Base-by-base conservation (phyloP, 257 asterid genomes). In the Solanum boliviense region DNA sequence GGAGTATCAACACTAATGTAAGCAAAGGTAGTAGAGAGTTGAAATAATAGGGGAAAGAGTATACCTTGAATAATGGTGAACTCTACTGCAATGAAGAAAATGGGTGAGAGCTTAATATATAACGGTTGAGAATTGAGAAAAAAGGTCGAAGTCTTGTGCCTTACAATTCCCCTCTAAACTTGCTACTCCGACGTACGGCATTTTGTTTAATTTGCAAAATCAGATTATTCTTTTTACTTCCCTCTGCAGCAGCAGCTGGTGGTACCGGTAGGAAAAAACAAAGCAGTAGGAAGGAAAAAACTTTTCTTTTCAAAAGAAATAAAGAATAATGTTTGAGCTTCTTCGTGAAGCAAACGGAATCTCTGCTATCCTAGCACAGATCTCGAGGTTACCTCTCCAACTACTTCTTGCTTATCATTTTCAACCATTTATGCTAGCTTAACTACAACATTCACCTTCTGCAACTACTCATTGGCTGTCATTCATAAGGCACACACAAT, bases 261-360 rank as follows among this genome's bases (percentile, higher is more conserved):
- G 67, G 38, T 60, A 56, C 74, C n/a, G 76, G 52, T 56, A 56
- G 35, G 82, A 27, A 72, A 85, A 85, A 44, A 67, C 5, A 27
- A 67, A 5, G 36, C 60, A 78, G 65, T 41, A 25, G 60, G 25
- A 78, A 27, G 25, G 62, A 46, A 81, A 79, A 81, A n/a, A 1
- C 62, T 44, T 25, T n/a, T 32, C 27, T 72, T 48, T 74, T 83
- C n/a, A 70, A 29, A 56, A 56, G 62, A 56, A 56, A 56, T 8
- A 56, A 70, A 29, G 75, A 70, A 29, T 29, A 13, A 29, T 70
- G 9, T 83, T n/a, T 67, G 65, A 87, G 81, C 91, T 92, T 92
- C 86, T 89, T 86, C 89, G 92, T 90, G 65, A 93, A 93, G 94
- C 89, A 48, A 91, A 86, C 85, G 91, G 87, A 91, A 83, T 75